These are phyloP conservation scores for Durio zibethinus DNA, from an alignment of 345 rosid genomes.

Conservation along the genomic window DNA sequence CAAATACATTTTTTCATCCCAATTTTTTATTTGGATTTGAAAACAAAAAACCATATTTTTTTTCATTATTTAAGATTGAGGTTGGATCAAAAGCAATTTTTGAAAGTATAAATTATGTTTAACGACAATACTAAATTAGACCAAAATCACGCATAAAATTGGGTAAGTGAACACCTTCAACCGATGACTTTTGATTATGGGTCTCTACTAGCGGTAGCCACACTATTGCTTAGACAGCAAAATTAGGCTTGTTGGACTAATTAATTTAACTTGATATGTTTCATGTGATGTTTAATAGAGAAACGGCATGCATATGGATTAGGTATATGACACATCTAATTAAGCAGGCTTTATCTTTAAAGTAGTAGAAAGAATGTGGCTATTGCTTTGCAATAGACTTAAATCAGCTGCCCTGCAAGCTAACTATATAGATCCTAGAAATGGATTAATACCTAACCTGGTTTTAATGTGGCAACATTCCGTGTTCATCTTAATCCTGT, in stretches of 20 bases:
- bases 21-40: too few relatives aligned
- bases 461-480: neutral
- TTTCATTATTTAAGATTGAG: too few relatives aligned
- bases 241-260: neutral
- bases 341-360: neutral
- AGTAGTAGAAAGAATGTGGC: neutral
- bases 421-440: neutral
- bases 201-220: neutral
- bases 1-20: too few relatives aligned
- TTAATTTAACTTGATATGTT: neutral
- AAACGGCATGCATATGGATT: neutral
- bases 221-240: neutral
- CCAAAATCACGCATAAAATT: too few relatives aligned
- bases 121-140: too few relatives aligned
- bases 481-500: neutral
- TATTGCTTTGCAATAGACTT: neutral
- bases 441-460: neutral
- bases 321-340: neutral
- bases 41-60: too few relatives aligned
- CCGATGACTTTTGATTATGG: neutral
- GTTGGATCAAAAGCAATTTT: too few relatives aligned
- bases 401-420: neutral
- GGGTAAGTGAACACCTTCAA: too few relatives aligned
- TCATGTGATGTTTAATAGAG: neutral
- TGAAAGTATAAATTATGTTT: too few relatives aligned